phyloP scores from a whole-genome alignment of 1,139 yeast species.

The Yamadazyma diddensiae region DNA sequence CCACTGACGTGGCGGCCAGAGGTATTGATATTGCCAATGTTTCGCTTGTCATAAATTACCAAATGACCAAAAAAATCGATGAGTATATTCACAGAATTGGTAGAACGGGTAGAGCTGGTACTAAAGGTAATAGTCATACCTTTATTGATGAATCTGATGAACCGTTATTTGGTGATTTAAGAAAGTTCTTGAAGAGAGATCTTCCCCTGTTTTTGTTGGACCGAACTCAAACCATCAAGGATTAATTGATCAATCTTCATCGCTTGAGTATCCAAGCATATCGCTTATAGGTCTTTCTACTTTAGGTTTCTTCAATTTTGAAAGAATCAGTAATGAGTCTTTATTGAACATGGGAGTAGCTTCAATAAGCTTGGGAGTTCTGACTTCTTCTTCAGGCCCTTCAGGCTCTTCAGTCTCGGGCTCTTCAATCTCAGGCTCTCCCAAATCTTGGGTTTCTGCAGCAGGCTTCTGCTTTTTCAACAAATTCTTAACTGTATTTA shows the following conservation, averaged over 20 bases:
- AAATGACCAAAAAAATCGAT: slow-evolving; percentile 74
- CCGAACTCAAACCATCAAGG: slow-evolving; percentile 12
- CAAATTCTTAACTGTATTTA: slow-evolving; percentile 31
- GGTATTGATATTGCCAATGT: slow-evolving; percentile 92
- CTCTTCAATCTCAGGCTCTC: slow-evolving; percentile 7
- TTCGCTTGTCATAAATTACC: slow-evolving; percentile 79
- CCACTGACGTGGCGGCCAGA: slow-evolving; percentile 96
- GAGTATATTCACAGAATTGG: slow-evolving; percentile 93
- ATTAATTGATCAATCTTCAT: slow-evolving; percentile 25
- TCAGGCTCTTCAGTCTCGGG: slow-evolving; percentile 11
- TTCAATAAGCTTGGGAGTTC: slow-evolving; percentile 4
- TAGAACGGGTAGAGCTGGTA: slow-evolving; percentile 95
- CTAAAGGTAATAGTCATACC: slow-evolving; percentile 69
- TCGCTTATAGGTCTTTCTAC: slow-evolving; percentile 1
- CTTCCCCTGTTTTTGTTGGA: slow-evolving; percentile 52
- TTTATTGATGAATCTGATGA: slow-evolving; percentile 61
- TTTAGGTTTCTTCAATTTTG: slow-evolving; percentile 9
- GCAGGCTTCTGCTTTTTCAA: slow-evolving; percentile 14
- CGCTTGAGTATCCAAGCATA: slow-evolving; percentile 22
- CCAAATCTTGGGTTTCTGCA: slow-evolving; percentile 1
- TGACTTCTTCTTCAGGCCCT: slow-evolving; percentile 2
- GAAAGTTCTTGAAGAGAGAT: slow-evolving; percentile 45
- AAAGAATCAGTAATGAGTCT: slow-evolving; percentile 10
- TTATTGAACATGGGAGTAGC: slow-evolving; percentile 9
- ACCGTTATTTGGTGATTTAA: slow-evolving; percentile 51